phyloP scores from a whole-genome alignment of 176 grass and related monocot species.

The Pontederia paniculata region DNA sequence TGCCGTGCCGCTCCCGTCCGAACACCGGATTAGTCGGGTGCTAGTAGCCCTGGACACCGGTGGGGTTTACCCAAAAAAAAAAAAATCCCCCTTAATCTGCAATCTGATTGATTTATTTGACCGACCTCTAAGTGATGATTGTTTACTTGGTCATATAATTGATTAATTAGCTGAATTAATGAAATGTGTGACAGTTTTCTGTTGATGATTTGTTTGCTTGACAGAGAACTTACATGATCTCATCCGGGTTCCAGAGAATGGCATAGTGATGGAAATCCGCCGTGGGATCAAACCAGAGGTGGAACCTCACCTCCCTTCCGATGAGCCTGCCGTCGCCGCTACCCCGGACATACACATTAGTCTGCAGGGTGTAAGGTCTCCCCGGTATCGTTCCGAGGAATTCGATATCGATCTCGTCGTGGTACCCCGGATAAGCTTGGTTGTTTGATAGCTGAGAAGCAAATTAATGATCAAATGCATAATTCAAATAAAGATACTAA shows the following conservation, averaged over 20 bases:
- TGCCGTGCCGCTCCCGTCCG: too few species aligned
- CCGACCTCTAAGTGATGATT: too few species aligned
- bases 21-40: too few species aligned
- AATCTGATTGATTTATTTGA: too few species aligned
- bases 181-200: not conserved
- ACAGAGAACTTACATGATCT: conserved; percentile 7
- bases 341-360: conserved; percentile 8
- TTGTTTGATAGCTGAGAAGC: conserved; percentile 6
- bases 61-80: too few species aligned
- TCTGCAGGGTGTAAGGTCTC: conserved; percentile 15
- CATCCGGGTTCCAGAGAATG: conserved; percentile 13
- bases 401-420: conserved; percentile 14
- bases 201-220: not conserved
- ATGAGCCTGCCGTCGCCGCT: conserved; percentile 14
- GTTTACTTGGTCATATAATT: too few species aligned
- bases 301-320: conserved; percentile 16
- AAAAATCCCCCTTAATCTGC: too few species aligned
- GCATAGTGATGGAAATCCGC: conserved; percentile 8
- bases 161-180: too few species aligned
- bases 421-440: conserved; percentile 13
- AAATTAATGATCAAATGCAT: not conserved
- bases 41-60: too few species aligned
- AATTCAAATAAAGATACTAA: not conserved
- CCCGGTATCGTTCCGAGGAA: conserved; percentile 7
- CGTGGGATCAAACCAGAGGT: conserved; percentile 10